Evolutionary conservation across 805 yeast species (phyloP).

Genomic region (Saturnispora halmiae): DNA sequence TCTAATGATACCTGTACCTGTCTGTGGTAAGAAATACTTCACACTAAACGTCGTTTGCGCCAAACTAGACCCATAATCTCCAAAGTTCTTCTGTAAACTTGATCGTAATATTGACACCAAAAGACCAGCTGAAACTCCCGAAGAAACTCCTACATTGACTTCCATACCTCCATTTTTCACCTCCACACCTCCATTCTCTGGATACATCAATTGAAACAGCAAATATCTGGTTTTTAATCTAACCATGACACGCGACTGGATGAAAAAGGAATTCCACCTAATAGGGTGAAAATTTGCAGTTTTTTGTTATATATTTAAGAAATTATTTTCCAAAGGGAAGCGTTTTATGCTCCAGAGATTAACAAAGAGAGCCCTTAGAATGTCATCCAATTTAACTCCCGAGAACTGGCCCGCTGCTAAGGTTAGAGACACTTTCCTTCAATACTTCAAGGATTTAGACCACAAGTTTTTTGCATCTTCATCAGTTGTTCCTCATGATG

Average conservation of each 20-base stretch:
- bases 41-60: constrained; percentile 32
- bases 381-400: constrained; percentile 12
- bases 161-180: constrained; percentile 19
- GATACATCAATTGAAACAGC: constrained; percentile 69
- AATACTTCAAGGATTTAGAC: constrained; percentile 56
- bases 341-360: constrained; percentile 1
- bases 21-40: constrained; percentile 72
- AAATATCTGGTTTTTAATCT: constrained; percentile 79
- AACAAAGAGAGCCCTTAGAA: background rate
- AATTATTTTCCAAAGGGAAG: no score
- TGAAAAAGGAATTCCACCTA: constrained; percentile 3
- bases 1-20: constrained; percentile 78
- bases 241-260: constrained; percentile 52
- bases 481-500: constrained; percentile 95
- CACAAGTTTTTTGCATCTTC: constrained; percentile 89
- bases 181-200: constrained; percentile 24
- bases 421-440: constrained; percentile 73
- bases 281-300: no score
- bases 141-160: constrained; percentile 35
- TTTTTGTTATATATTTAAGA: no score
- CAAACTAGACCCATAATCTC: constrained; percentile 66
- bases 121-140: constrained; percentile 38
- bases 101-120: constrained; percentile 47
- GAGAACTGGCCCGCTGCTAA: constrained; percentile 40
- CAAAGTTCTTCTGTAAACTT: constrained; percentile 55